Evolutionary conservation across 352 stramenopile species (phyloP), one percentile per base, ranked within the genome.

Genomic region (Pythium periplocum): DNA sequence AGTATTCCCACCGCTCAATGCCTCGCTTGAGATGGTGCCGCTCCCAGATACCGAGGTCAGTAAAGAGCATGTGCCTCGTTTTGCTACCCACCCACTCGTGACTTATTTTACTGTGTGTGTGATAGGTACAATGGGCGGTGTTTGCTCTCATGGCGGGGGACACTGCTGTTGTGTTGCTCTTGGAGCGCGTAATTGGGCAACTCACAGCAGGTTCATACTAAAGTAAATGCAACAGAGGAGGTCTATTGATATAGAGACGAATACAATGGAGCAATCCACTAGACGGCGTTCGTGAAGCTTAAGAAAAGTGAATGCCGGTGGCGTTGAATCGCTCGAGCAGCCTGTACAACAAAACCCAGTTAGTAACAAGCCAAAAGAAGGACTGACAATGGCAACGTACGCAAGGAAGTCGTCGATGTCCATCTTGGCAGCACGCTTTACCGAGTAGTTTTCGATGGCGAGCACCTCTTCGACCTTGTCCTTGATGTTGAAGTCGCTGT

Each of bases 381-480:
- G 8, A 2, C 43, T 30, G 17, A 32, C 43, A 48, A 54, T 31
- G 52, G 2, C 44, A 12, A 66, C 82, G 45, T 77, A 92, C 73
- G 87, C 73, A 37, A 99, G 79, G 61, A 99, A 99, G 66, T 99
- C 97, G 67, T 99, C 96, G 35, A 98, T 83, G 73, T 98, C 90
- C 73, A 99, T 88, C 67, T 99, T 99, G 17, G 95, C 87, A 11
- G 91, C 96, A 54, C 97, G 83, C 60, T 98, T 97, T 37, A 77
- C 66, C 26, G 68, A 67, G 55, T 89, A 98, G 17, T 78, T 59
- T 31, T 96, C 90, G 52, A 95, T 76, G n/a, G 57, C 58, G n/a
- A 99, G 75, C 45, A 98, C 91, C 43, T 91, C 78, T 61, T 98
- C 91, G 12, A 99, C 78, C 38, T 98, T 87, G 46, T 71, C 70